Evolutionary conservation across 768 basidiomycete species (phyloP), one percentile per base, ranked within the genome.

Genomic region (Rhodotorula diobovata): DNA sequence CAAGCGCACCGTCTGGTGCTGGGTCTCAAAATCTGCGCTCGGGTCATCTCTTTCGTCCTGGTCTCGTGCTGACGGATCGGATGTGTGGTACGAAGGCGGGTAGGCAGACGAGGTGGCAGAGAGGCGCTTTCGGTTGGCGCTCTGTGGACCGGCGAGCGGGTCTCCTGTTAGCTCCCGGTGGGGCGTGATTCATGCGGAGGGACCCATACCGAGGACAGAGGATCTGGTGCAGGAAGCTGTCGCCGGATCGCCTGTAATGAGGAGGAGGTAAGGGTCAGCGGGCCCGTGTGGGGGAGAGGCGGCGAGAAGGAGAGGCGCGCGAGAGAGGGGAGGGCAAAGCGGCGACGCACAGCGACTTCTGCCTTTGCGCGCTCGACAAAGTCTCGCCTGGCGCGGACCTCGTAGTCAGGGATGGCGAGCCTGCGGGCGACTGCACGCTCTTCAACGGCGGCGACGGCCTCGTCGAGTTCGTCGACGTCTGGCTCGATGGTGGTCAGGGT

Each of bases 391-490:
- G 86, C 84, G 64, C 84, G 82, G 18, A 97, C 90, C 77, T 97
- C 93, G 35, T 81, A 79, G 63, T 90, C 88, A 54, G 88, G 86
- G 56, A 98, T 84, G 14, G 92, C 90, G 79, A 94, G 94, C 81
- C 87, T 83, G 23, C 90, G 35, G 0, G 67, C 85, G 35, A 91
- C 88, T 46, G 90, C 93, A 1, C 87, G 89, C 20, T 87, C 85
- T 78, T 95, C 94, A 1, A 96, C 90, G 53, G 93, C 90, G 79
- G 86, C 88, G 55, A 98, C 93, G 77, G 91, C 93, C 78, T 92
- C 91, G 61, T 96, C 93, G n/a, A 98, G 81, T 79, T 93, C 93
- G 70, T 93, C 91, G 34, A 95, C 79, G 81, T 97, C 94, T 0
- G 89, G 89, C 78, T 93, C 90, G 37, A 97, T 82, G 4, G 88